Evolutionary conservation across 2,329 filamentous ascomycete genomes (phyloP), one percentile per base, ranked within the genome.

Genomic region (Colletotrichum tabaci): DNA sequence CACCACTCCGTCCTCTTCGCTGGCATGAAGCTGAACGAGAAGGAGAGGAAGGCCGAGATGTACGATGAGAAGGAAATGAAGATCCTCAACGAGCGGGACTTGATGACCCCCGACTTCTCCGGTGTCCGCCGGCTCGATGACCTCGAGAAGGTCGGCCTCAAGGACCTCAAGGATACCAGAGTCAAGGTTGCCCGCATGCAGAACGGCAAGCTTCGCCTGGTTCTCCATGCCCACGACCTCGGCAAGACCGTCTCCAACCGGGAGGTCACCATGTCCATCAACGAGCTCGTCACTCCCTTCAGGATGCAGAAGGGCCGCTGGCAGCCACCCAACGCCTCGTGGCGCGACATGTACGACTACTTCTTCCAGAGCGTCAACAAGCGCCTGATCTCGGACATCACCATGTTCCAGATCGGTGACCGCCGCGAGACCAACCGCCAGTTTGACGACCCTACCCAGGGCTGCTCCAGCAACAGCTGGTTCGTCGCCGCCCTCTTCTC

Each of bases 371-470:
- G 73, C 15, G 73, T 77, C 71, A 78, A 78, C 63, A 77, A 75
- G 60, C 78, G 77, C 15, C 75, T 80, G 52, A 78, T 82, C 55
- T 75, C 76, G 42, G 79, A 82, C 61, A 77, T 82, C 26, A 74
- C 77, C 60, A 76, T 74, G 13, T 78, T 80, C 72, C 69, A 74
- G 55, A 74, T 80, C 26, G 74, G 75, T 18, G 74, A 75, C n/a
- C 47, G 73, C 52, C 68, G 67, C 56, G 64, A 66, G 66, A 74
- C 71, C 10, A 18, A 73, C 42, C 74, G 76, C 72, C 74, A 69
- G 72, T 85, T 84, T 69, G 82, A 83, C 72, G 82, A 85, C 74
- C 84, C 84, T 6, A 79, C 80, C 12, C 84, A 85, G 79, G 84
- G 84, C 52, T 82, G 82, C 49, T 74, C 76, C 21, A 78, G 75